phyloP scores from a whole-genome alignment of 2,329 filamentous ascomycete genomes.

The Sordariomycetes sp. region DNA sequence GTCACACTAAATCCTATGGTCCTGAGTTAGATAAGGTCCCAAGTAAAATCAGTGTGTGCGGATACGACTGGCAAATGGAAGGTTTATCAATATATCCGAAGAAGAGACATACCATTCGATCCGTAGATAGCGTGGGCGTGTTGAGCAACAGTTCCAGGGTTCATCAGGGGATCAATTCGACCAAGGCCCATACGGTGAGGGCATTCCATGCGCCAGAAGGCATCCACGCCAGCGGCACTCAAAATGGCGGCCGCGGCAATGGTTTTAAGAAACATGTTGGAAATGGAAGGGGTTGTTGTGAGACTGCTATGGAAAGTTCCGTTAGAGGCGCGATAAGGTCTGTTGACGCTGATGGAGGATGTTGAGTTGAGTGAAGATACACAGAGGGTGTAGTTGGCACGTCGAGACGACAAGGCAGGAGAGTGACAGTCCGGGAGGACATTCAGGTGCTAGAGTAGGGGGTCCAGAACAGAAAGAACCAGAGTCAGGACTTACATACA shows the following conservation, averaged over 20 bases:
- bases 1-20: conserved; percentile 47
- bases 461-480: neutral
- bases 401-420: neutral
- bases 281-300: neutral
- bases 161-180: conserved; percentile 66
- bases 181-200: conserved; percentile 55
- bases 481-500: neutral
- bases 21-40: neutral
- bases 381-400: neutral
- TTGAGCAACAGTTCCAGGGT: conserved; percentile 39
- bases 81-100: too few species aligned
- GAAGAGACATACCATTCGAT: conserved; percentile 51
- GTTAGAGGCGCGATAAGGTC: neutral
- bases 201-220: conserved; percentile 88
- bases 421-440: neutral
- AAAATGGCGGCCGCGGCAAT: neutral
- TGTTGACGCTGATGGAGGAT: neutral
- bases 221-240: conserved; percentile 20
- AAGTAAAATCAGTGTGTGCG: too few species aligned
- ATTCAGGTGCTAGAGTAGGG: neutral
- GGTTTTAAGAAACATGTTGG: conserved; percentile 1
- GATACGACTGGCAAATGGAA: too few species aligned
- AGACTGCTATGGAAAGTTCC: neutral
- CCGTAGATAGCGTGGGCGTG: conserved; percentile 71
- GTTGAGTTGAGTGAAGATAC: neutral